Percentiles rank a stretch among this genome's conserved stretches.
Evolutionary conservation across 306 rosid genomes (phyloP).

Genomic region (Albizia julibrissin): DNA sequence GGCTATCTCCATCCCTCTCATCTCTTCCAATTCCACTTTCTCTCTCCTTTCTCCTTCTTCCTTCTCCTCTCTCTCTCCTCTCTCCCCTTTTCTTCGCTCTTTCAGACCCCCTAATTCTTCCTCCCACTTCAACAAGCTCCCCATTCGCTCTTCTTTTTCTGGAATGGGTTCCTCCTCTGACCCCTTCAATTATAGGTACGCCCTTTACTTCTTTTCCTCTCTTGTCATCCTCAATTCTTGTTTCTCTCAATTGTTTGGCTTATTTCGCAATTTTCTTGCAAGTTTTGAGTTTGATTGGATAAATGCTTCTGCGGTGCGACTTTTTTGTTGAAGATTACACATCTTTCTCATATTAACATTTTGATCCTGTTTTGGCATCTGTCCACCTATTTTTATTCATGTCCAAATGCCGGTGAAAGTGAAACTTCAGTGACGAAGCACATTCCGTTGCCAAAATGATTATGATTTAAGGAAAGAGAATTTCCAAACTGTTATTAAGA

Average conservation of each 20-base stretch:
- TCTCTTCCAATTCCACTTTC: slow-evolving; percentile 30
- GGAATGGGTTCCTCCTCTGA: slow-evolving; percentile 39
- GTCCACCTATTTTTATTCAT: not conserved
- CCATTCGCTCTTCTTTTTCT: slow-evolving; percentile 39
- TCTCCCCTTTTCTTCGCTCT: slow-evolving; percentile 22
- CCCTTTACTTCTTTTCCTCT: not conserved
- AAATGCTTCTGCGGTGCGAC: not conserved
- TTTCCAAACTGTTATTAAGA: not conserved
- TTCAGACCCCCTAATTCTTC: slow-evolving; percentile 1
- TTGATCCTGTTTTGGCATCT: not conserved
- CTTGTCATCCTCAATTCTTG: not conserved
- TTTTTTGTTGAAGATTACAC: not conserved
- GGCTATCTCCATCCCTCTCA: slow-evolving; percentile 41
- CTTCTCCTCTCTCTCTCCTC: slow-evolving; percentile 15
- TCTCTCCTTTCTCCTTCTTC: slow-evolving; percentile 31
- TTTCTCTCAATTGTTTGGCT: not conserved
- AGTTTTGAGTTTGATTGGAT: not conserved
- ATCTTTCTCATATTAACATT: not conserved
- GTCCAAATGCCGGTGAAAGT: not conserved
- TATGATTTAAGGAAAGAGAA: not conserved
- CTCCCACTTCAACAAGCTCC: slow-evolving; percentile 13
- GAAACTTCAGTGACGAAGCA: not conserved
- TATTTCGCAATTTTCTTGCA: not conserved
- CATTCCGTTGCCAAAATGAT: not conserved
- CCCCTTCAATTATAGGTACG: slow-evolving; percentile 42